These are phyloP conservation scores for Castanea mollissima DNA, from an alignment of 306 rosid species.

Conservation along the genomic window DNA sequence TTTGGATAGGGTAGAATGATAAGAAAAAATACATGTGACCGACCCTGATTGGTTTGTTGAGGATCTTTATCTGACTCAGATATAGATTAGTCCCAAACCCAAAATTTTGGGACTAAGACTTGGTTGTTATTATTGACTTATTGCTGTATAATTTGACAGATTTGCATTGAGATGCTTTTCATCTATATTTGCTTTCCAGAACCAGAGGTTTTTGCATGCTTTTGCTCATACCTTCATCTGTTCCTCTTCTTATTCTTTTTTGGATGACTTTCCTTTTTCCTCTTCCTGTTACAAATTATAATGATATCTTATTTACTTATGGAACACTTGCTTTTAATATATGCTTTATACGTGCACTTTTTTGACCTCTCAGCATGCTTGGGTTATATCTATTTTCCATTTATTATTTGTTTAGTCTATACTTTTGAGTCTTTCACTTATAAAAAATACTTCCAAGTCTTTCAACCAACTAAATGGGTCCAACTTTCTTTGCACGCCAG, in stretches of 20 bases:
- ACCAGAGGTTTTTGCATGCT: too few relatives aligned
- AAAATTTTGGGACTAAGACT: too few relatives aligned
- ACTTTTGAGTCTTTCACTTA: neutral
- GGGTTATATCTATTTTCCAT: neutral
- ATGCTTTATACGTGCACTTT: neutral
- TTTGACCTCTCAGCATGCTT: neutral
- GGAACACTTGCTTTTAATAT: neutral
- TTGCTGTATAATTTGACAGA: neutral
- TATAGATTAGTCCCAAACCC: too few relatives aligned
- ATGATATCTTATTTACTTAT: neutral
- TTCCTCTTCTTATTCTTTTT: neutral
- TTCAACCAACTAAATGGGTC: conserved; percentile 2
- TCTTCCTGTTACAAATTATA: neutral
- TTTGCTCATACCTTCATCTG: neutral
- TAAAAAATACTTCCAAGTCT: too few relatives aligned
- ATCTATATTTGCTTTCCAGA: neutral
- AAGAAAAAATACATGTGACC: conserved; percentile 25
- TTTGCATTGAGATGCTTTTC: neutral
- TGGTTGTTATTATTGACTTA: too few relatives aligned
- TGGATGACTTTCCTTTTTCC: neutral
- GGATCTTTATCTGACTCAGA: too few relatives aligned
- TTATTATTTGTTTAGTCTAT: neutral
- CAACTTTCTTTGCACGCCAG: conserved; percentile 37
- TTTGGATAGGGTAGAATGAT: too few relatives aligned
- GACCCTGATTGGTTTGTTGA: too few relatives aligned